A percentile compares a stretch with the other conserved stretches of the same genome.
Evolutionary conservation across 2,329 filamentous ascomycete species (phyloP).

Genomic region (Aspergillus novoparasiticus): DNA sequence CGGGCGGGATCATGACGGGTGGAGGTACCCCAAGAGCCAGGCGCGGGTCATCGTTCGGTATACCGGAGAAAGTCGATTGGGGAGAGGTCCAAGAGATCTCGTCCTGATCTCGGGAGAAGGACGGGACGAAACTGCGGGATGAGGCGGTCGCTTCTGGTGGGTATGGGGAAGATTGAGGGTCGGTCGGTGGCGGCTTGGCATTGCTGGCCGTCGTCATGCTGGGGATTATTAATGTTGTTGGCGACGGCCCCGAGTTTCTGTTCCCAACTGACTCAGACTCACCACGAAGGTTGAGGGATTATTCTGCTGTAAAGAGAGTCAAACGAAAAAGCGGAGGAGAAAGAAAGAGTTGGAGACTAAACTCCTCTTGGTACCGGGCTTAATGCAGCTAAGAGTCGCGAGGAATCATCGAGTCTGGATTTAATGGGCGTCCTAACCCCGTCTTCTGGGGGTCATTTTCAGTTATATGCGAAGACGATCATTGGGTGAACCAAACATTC

Average conservation of each 20-base stretch:
- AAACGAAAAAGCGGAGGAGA: not conserved
- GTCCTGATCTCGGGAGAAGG: conserved; percentile 11
- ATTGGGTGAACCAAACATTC: conserved; percentile 17
- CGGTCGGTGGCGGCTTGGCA: conserved; percentile 35
- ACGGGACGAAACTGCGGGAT: conserved; percentile 16
- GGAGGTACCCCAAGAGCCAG: conserved; percentile 37
- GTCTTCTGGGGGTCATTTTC: conserved; percentile 9
- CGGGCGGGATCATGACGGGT: conserved; percentile 42
- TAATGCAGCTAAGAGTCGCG: not conserved
- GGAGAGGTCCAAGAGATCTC: conserved; percentile 9
- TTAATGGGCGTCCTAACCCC: not conserved
- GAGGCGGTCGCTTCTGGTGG: conserved; percentile 15
- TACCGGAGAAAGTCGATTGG: conserved; percentile 13
- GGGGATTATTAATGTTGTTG: conserved; percentile 19
- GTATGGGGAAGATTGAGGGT: conserved; percentile 34
- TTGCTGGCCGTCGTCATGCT: conserved; percentile 16
- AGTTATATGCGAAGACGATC: not conserved
- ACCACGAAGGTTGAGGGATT: not conserved
- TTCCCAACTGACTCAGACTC: not conserved
- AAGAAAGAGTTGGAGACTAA: not conserved
- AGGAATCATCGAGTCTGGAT: not conserved
- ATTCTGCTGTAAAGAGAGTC: not conserved
- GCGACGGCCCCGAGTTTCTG: not conserved
- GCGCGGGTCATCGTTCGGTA: conserved; percentile 37
- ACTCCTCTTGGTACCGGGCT: not conserved